Evolutionary conservation across 257 asterid species (phyloP).

Genomic region (Solanum corneliomulleri): DNA sequence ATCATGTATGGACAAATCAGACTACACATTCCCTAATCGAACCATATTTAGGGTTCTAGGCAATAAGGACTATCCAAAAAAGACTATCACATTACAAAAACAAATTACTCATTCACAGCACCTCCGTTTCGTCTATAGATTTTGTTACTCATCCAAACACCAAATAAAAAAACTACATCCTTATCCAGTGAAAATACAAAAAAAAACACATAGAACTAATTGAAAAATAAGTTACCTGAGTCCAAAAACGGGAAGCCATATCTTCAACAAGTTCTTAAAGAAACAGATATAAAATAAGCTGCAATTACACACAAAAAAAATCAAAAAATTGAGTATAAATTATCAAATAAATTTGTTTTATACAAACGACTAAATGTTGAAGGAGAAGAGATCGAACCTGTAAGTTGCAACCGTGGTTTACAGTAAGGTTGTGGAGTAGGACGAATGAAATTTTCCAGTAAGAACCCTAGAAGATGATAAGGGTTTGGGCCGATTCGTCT

Average conservation of each 20-base stretch:
- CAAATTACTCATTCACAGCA: background rate
- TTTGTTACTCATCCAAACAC: background rate
- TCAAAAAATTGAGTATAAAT: background rate
- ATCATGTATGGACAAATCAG: background rate
- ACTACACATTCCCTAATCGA: background rate
- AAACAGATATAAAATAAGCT: background rate
- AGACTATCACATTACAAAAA: background rate
- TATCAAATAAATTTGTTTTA: background rate
- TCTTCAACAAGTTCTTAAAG: background rate
- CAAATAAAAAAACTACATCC: background rate
- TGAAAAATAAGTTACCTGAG: slow-evolving; percentile 27
- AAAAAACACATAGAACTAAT: background rate
- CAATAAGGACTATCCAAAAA: background rate
- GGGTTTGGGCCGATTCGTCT: background rate
- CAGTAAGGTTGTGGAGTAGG: background rate
- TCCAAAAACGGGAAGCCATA: slow-evolving; percentile 56
- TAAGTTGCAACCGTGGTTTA: background rate
- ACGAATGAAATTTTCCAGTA: background rate
- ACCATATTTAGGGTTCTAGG: background rate
- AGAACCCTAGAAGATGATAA: background rate
- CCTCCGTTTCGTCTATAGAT: background rate
- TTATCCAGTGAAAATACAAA: background rate
- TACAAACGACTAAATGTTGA: background rate
- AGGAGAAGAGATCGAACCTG: background rate
- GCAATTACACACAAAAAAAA: background rate